Base-by-base conservation (phyloP, 148 eudicot genomes). In the Rhododendron ferrugineum region DNA sequence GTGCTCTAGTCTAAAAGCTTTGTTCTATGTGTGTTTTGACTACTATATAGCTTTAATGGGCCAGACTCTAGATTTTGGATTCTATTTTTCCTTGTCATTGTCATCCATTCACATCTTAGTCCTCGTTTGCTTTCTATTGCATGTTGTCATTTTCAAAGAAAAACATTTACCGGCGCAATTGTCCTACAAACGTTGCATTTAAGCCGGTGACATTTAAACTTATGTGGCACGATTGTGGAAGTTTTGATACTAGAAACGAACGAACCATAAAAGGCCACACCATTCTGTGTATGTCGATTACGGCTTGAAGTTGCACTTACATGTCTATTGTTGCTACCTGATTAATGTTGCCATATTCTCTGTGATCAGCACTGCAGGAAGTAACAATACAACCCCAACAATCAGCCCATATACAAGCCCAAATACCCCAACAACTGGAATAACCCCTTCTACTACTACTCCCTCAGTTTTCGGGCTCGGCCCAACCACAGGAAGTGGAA, bases 391-490 rank as follows among this genome's bases (percentile, higher is more conserved):
- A 3, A 50, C 82, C 5, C 22, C 87, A 11, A 73, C 80, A 9
- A 49, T 82, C 72, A 47, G 85, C 68, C 11, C 85, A 70, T 13
- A 86, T 10, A 32, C 87, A 60, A 82, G 87, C 44, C 75, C 86
- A 42, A 26, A 46, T 16, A 23, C 85, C 40, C 46, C 89, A 30
- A 46, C 87, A 76, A 84, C 89, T 7, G 81, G 87, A 70, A 56
- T 85, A 42, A 70, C 87, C 1, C 15, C 78, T 18, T 28, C 87
- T 4, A 75, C 64, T 16, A 75, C 66, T n/a, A 23, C 46, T 32
- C 18, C 85, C 46, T 18, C 85, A 72, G 5, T 50, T 32, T 72
- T 74, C 11, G 87, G 88, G 0, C 0, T 84, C 23, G 84, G 73
- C 11, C 92, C 92, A 26, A 30, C 75, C 13, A 3, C 74, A 68